A percentile compares a stretch with the other conserved stretches of the same genome.
Evolutionary conservation across 139 green algal species (phyloP).

Genomic region (Astrephomene gubernaculifera): DNA sequence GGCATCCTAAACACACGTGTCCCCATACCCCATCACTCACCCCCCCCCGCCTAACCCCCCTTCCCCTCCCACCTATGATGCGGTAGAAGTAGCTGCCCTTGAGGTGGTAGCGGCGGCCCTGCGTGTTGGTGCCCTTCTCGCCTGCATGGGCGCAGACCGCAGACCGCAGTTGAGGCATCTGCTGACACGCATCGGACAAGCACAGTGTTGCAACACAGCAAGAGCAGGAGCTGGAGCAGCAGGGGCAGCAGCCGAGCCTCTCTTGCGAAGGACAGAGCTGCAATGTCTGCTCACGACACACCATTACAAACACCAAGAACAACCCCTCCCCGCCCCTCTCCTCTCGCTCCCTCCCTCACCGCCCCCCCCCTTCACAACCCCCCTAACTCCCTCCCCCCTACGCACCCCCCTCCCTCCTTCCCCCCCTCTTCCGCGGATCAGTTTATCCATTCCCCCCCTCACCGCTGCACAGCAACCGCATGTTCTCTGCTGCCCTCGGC

Average conservation of each 20-base stretch:
- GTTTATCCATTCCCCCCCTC: background rate
- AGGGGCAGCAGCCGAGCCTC: background rate
- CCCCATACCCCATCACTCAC: no score
- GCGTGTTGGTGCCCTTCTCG: background rate
- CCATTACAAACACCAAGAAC: background rate
- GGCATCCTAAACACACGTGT: no score
- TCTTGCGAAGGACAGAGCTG: no score
- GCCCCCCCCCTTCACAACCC: background rate
- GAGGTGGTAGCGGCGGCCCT: background rate
- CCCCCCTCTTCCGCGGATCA: background rate
- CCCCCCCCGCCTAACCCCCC: no score
- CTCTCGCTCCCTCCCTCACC: background rate
- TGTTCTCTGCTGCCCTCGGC: conserved; percentile 73
- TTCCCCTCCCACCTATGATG: conserved; percentile 29
- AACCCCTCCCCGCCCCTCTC: background rate
- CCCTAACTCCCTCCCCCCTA: background rate
- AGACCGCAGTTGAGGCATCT: no score
- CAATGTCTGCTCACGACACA: no score
- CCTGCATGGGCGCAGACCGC: no score
- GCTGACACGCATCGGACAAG: no score
- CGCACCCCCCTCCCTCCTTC: background rate
- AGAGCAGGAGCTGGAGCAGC: background rate
- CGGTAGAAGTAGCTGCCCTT: conserved; percentile 38
- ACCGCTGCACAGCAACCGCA: conserved; percentile 70
- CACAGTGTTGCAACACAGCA: no score